Evolutionary conservation across 768 basidiomycete species (phyloP).

Genomic region (Cyathus striatus): DNA sequence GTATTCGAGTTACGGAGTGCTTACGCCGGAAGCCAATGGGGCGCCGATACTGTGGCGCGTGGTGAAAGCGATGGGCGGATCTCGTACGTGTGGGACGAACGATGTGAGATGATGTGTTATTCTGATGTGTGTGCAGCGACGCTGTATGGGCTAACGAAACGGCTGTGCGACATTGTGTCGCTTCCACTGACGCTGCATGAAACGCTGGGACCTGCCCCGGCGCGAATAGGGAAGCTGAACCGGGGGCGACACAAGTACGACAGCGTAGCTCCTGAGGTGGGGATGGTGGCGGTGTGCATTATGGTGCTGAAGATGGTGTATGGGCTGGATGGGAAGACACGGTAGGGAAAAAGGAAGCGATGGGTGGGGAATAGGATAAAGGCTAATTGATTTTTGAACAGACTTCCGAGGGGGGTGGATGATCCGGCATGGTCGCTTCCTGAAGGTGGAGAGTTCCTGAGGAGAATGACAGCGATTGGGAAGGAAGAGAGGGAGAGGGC

Average conservation of each 20-base stretch:
- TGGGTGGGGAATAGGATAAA: background rate
- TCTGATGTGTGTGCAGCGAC: constrained; percentile 35
- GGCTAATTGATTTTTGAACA: constrained; percentile 18
- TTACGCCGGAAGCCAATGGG: constrained; percentile 70
- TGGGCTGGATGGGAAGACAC: constrained; percentile 65
- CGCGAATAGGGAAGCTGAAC: constrained; percentile 28
- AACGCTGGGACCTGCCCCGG: constrained; percentile 39
- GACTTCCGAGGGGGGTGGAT: constrained; percentile 33
- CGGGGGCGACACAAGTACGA: constrained; percentile 50
- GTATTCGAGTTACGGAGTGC: constrained; percentile 47
- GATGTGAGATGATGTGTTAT: background rate
- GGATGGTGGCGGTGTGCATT: constrained; percentile 52
- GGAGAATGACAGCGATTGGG: constrained; percentile 29
- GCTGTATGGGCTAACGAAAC: constrained; percentile 62
- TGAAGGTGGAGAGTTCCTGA: constrained; percentile 41
- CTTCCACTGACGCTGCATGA: constrained; percentile 58
- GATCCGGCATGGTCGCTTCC: constrained; percentile 66
- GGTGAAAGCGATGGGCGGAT: constrained; percentile 60
- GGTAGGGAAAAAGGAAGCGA: constrained; percentile 30
- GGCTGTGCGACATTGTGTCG: constrained; percentile 47
- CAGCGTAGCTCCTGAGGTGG: constrained; percentile 64
- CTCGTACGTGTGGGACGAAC: constrained; percentile 52
- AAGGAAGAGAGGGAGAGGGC: constrained; percentile 21
- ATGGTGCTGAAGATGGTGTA: constrained; percentile 82
- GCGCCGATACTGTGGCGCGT: constrained; percentile 77